Base-by-base conservation (phyloP, 768 basidiomycete species). In the Rhodotorula kratochvilovae region DNA sequence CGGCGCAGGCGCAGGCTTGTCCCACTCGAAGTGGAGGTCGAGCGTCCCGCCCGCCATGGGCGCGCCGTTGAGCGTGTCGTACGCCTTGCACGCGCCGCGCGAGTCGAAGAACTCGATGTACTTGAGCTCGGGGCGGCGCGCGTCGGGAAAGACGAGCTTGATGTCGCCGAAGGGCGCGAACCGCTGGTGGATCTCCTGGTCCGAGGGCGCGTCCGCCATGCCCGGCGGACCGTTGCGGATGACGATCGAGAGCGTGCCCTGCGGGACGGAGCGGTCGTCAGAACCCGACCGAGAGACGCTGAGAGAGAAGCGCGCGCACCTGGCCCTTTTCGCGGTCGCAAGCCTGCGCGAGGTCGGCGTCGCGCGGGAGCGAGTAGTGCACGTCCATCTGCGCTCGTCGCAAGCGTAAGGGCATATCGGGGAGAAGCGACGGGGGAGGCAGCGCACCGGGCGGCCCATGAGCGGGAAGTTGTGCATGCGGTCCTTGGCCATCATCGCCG, bases 31-130 rank as follows among this genome's bases (percentile, higher is more conserved):
- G 1, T 86, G 83, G 56, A 97, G 88, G 65, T 94, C 90, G 86
- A 96, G 88, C 2, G 88, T 86, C 23, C 96, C 93, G 76, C 92
- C 92, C 78, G 89, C 89, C 63, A 86, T 80, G 3, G 88, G 85
- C 81, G 90, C 87, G 68, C 90, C 88, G 60, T 91, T 85, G 71
- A 96, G 82, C 29, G 87, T 83, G 76, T 96, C 91, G 74, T 86
- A 87, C 0, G 93, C 89, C 75, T 90, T 87, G 43, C 87, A 87
- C 66, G 87, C 87, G 33, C 88, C 92, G 79, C 92, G 83, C 33
- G 86, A 90, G 78, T 99, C 96, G 78, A 88, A 99, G 78, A 87
- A 93, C 79, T 98, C 93, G n/a, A 98, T 89, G 73, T 90, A 87
- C 68, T 90, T 88, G 76, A 91, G 77, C 56, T 76, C 79, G 69